Conservation (phyloP, 106 monocot species). For the Posidonia australis region DNA sequence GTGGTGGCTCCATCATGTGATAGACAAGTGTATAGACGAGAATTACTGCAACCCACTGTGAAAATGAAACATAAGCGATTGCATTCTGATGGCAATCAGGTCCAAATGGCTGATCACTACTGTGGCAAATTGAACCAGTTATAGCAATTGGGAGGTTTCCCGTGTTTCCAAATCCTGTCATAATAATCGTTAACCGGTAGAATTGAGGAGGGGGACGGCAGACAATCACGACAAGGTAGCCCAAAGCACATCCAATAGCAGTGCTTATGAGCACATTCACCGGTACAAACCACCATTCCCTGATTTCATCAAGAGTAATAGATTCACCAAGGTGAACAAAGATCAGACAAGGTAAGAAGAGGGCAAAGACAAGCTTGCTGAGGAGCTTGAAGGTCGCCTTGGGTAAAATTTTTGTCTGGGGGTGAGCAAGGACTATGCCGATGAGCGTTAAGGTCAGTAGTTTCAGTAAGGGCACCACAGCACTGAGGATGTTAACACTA, state of each 20-base stretch:
- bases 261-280: slow-evolving; percentile 80
- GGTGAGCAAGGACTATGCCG: slow-evolving; percentile 71
- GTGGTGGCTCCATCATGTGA: slow-evolving; percentile 97
- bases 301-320: slow-evolving; percentile 36
- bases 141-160: slow-evolving; percentile 89
- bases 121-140: slow-evolving; percentile 80
- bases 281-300: slow-evolving; percentile 85
- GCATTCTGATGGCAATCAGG: slow-evolving; percentile 44
- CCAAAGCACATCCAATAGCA: slow-evolving; percentile 53
- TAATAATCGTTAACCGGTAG: slow-evolving; percentile 67
- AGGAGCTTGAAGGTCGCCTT: slow-evolving; percentile 80
- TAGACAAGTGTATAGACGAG: slow-evolving; percentile 87
- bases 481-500: background rate
- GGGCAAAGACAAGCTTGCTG: slow-evolving; percentile 86
- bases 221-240: slow-evolving; percentile 52
- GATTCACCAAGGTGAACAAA: slow-evolving; percentile 82
- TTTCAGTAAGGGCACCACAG: slow-evolving; percentile 75
- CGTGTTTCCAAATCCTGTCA: slow-evolving; percentile 94
- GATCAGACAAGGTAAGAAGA: slow-evolving; percentile 95
- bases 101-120: slow-evolving; percentile 61
- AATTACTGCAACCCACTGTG: slow-evolving; percentile 95
- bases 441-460: slow-evolving; percentile 65
- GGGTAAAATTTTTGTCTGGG: slow-evolving; percentile 51
- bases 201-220: slow-evolving; percentile 77
- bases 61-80: slow-evolving; percentile 76